These are phyloP conservation scores for Przewalskia tangutica DNA, from an alignment of 257 asterid genomes.

Conservation along the genomic window DNA sequence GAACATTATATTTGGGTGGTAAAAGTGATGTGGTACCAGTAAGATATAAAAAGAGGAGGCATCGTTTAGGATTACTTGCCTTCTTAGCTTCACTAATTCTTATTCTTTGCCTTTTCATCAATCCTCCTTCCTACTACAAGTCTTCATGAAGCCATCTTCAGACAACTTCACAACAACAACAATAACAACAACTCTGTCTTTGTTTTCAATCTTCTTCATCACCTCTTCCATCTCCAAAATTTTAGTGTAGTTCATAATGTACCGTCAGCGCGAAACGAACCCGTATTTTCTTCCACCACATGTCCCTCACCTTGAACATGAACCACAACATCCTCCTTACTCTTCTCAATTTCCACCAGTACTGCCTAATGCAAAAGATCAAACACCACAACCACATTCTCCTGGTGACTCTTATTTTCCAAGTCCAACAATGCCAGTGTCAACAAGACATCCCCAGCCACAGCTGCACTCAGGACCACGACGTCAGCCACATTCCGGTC, in stretches of 20 bases:
- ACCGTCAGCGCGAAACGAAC: constrained; percentile 17
- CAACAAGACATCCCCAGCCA: not conserved
- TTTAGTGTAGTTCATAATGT: constrained; percentile 10
- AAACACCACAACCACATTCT: not conserved
- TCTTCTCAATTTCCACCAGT: not conserved
- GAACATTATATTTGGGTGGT: not conserved
- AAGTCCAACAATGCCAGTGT: not conserved
- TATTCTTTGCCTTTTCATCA: constrained; percentile 25
- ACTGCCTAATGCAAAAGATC: not conserved
- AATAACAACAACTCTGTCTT: not conserved
- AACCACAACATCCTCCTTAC: not conserved
- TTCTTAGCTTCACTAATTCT: constrained; percentile 20
- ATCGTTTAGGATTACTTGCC: constrained; percentile 28
- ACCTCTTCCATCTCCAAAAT: not conserved
- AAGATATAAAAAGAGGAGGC: constrained; percentile 12
- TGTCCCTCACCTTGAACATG: constrained; percentile 4
- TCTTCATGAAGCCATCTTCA: constrained; percentile 1
- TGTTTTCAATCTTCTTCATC: not conserved
- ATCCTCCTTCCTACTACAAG: constrained; percentile 4
- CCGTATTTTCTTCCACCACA: constrained; percentile 27
- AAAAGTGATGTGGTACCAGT: not conserved
- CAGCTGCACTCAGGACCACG: not conserved
- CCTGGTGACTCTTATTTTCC: not conserved
- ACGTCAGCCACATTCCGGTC: not conserved
- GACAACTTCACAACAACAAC: not conserved